Evolutionary conservation across 805 yeast genomes (phyloP), one percentile per base, ranked within the genome.

Genomic region (Starmerella ratchasimensis): DNA sequence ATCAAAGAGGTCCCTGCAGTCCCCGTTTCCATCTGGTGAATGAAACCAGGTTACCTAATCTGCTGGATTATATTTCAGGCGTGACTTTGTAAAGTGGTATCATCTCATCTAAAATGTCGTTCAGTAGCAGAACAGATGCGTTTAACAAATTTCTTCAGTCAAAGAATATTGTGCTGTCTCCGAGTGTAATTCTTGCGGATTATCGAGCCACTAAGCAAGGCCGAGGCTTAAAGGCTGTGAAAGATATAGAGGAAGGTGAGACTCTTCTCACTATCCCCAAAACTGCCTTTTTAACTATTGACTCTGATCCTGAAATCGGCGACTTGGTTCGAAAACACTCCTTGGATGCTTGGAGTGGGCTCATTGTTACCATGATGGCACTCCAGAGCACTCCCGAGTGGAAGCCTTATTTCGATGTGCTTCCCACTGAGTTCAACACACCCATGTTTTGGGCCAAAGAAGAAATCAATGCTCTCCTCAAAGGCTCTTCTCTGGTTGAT

Each of bases 381-480:
- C 93, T 80, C 49, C 53, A 67, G 35, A 60, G 63, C 29, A 59
- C 57, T 1, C 71, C 81, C 28, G 61, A 58, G 23, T 88, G 95
- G 93, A 56, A 53, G 36, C 67, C 73, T 1, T 88, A 88, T 56
- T 72, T 84, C 40, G 60, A 70, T 16, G 71, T 86, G 0, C 62
- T 88, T 28, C 97, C 97, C 0, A 53, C 47, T 3, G 44, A 52
- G 13, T 72, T 78, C 56, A 67, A 75, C 50, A 76, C 76, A 25
- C 68, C 84, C 41, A 80, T 84, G 73, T 82, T 74, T 51, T 88
- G 98, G 97, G 44, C 45, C 2, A 72, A 71, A 0, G 65, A 64
- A 0, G 90, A 88, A 40, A 39, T 42, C n/a, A 52, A 80, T 28
- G 43, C 60, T 3, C 40, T 45, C 1, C 62, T 88, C 42, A 49